A percentile compares a stretch with the other conserved stretches of the same genome.
phyloP scores from a whole-genome alignment of 148 eudicot genomes.

The Cornus florida region DNA sequence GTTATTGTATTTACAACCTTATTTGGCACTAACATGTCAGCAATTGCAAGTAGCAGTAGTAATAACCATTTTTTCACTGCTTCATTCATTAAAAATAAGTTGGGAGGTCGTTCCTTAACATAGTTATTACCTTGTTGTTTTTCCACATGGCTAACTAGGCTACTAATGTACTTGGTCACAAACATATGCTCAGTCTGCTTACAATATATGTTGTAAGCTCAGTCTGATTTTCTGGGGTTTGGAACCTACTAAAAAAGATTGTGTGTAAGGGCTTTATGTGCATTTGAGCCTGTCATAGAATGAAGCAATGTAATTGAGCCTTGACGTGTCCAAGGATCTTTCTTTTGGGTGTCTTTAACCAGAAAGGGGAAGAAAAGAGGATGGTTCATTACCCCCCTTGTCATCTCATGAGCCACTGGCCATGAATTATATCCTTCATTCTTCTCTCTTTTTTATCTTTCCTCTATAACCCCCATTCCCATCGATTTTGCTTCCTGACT shows the following conservation, averaged over 20 bases:
- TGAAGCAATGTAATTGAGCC: no score
- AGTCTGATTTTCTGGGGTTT: background rate
- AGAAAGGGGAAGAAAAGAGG: background rate
- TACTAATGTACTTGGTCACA: background rate
- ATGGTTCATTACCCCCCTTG: no score
- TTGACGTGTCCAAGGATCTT: no score
- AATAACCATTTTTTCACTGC: no score
- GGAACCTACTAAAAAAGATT: background rate
- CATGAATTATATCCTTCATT: no score
- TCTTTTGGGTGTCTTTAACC: background rate
- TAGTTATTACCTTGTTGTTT: background rate
- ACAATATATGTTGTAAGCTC: background rate
- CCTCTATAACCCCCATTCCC: no score
- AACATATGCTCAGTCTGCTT: no score
- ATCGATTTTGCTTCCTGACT: no score
- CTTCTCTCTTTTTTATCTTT: no score
- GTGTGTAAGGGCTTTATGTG: background rate
- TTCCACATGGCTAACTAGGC: background rate
- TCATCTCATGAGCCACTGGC: no score
- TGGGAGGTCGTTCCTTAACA: background rate
- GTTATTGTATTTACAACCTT: background rate
- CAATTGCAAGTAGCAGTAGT: background rate
- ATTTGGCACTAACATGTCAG: background rate
- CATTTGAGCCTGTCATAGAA: background rate
- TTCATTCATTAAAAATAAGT: background rate